A percentile compares a stretch with the other conserved stretches of the same genome.
These are phyloP conservation scores for Scedosporium aurantiacum DNA, from an alignment of 2,329 filamentous ascomycete species.

Conservation along the genomic window DNA sequence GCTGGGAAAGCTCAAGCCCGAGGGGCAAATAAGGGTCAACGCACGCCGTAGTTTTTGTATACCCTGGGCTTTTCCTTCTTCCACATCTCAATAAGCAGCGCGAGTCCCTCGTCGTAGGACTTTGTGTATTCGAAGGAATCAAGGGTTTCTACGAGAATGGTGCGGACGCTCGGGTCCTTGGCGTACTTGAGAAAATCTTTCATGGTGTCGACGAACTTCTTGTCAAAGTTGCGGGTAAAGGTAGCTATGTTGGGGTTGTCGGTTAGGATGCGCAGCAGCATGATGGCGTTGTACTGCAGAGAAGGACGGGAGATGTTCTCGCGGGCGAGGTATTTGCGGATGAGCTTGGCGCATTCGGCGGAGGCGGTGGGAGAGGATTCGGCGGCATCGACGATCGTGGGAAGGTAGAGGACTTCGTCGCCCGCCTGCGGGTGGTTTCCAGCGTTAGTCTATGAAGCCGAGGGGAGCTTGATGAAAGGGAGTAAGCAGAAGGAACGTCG, in stretches of 20 bases:
- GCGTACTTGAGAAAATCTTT: conserved; percentile 64
- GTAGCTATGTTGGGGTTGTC: conserved; percentile 76
- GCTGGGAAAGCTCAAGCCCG: neutral
- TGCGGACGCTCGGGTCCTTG: conserved; percentile 65
- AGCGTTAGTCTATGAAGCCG: conserved; percentile 24
- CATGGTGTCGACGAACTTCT: conserved; percentile 66
- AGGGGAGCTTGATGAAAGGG: neutral
- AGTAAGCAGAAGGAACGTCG: conserved; percentile 6
- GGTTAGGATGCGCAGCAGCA: conserved; percentile 83
- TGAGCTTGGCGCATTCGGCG: conserved; percentile 64
- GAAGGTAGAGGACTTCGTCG: conserved; percentile 86
- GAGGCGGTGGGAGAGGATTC: conserved; percentile 85
- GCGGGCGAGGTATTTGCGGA: conserved; percentile 71
- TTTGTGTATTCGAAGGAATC: conserved; percentile 66
- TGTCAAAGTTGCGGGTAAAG: conserved; percentile 85
- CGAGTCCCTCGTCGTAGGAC: conserved; percentile 61
- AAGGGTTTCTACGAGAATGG: conserved; percentile 79
- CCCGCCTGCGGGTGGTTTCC: conserved; percentile 25
- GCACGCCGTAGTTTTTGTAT: conserved; percentile 38
- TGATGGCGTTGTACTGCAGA: conserved; percentile 90
- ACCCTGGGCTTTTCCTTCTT: conserved; percentile 67
- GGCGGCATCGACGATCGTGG: conserved; percentile 85
- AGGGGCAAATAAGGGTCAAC: neutral
- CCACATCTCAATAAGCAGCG: conserved; percentile 74
- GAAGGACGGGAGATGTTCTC: conserved; percentile 56